Base-by-base conservation (phyloP, 1,284 basidiomycete species). In the Trichosporon asahii region DNA sequence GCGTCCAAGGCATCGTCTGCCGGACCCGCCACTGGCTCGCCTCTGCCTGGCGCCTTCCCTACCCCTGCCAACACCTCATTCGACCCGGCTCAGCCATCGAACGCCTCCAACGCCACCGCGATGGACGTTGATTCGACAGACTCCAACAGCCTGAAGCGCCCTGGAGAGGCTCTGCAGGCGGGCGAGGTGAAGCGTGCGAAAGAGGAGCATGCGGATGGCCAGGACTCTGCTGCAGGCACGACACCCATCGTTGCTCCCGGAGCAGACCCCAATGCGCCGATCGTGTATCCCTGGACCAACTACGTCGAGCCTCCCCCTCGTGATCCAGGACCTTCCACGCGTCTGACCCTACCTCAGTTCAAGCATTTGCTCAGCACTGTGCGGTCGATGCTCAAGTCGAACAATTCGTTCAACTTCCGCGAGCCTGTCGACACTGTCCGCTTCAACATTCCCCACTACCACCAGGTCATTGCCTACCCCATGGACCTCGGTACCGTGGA, bases 401-500 rank as follows among this genome's bases (percentile, higher is more conserved):
- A 75, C 60, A 94, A 96, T 68, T 89, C 94, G 0, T 82, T 80
- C 7, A 90, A 94, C 1, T 99, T 99, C 85, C 84, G 92, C 67
- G 86, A 86, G 67, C 95, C 97, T 21, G 97, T 99, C 70, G 95
- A 99, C 80, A 88, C 90, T n/a, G 87, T 96, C 73, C 90, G 89
- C 1, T 88, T 98, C 74, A 90, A 90, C 76, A 92, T 99, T 72
- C 97, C 95, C 14, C 94, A 96, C 80, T 99, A 99, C 79, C 88
- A 88, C 61, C 87, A 87, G 68, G 89, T 98, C 79, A 90, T 99
- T 84, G 91, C 90, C 77, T 88, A 88, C 37, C 97, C 97, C 0
- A 98, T 98, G 93, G 97, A 99, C 82, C 88, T 99, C 65, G 88
- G 89, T n/a, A 97, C 95, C 25, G 89, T 98, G 73, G 96, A 98